phyloP scores from a whole-genome alignment of 2,329 filamentous ascomycete genomes.

The Chaetomiaceae sp. region DNA sequence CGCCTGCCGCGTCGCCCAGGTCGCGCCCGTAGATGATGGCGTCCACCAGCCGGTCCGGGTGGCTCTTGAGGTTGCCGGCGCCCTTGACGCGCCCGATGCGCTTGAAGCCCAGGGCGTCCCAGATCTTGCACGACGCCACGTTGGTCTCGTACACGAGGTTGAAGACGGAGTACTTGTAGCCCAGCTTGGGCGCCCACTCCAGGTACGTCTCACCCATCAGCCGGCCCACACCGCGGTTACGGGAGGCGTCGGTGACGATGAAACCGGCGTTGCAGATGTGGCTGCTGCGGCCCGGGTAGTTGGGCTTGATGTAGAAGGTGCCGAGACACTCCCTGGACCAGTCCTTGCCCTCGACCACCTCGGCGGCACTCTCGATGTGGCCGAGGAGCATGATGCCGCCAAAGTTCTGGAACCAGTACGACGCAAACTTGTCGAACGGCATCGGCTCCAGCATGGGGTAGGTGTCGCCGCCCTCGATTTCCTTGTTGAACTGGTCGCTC shows the following conservation, averaged over 20 bases:
- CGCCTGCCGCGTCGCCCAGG: slow-evolving; percentile 42
- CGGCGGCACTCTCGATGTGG: slow-evolving; percentile 60
- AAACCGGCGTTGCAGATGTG: slow-evolving; percentile 87
- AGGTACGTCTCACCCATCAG: slow-evolving; percentile 74
- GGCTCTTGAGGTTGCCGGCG: slow-evolving; percentile 64
- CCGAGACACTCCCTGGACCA: slow-evolving; percentile 81
- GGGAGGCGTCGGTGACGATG: slow-evolving; percentile 67
- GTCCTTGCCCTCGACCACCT: slow-evolving; percentile 57
- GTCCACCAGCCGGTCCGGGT: slow-evolving; percentile 65
- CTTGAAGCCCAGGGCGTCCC: slow-evolving; percentile 90
- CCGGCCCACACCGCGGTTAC: slow-evolving; percentile 69
- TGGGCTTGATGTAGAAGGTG: slow-evolving; percentile 91
- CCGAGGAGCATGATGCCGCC: slow-evolving; percentile 83
- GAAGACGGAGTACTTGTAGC: slow-evolving; percentile 90
- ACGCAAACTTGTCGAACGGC: slow-evolving; percentile 67
- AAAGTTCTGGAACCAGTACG: slow-evolving; percentile 91
- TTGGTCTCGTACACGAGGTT: slow-evolving; percentile 94
- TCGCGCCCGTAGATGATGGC: slow-evolving; percentile 75
- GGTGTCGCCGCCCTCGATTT: slow-evolving; percentile 88
- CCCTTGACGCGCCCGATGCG: slow-evolving; percentile 78
- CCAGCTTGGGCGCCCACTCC: slow-evolving; percentile 73
- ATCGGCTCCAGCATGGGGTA: slow-evolving; percentile 83
- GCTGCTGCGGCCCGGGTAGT: slow-evolving; percentile 85
- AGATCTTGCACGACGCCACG: slow-evolving; percentile 82
- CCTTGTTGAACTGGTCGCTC: slow-evolving; percentile 78